Evolutionary conservation across 371 early-diverging fungal species (phyloP).

Genomic region (Mortierella sp.): DNA sequence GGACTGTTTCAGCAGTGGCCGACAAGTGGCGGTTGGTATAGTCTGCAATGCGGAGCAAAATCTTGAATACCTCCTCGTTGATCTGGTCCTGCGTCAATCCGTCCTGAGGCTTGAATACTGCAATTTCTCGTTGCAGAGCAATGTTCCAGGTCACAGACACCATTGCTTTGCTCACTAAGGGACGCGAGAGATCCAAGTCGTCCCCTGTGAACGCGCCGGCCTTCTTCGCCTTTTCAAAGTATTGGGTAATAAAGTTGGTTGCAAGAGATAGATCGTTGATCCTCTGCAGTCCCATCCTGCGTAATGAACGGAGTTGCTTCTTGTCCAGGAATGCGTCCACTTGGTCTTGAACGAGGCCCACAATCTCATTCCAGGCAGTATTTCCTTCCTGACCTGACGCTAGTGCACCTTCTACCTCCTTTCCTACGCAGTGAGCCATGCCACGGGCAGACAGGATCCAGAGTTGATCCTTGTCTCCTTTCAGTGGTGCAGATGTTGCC

Average conservation of each 20-base stretch:
- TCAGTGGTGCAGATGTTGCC: constrained; percentile 10
- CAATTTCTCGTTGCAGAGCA: constrained; percentile 31
- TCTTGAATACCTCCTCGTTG: constrained; percentile 24
- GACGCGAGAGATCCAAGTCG: constrained; percentile 23
- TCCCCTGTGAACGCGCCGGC: constrained; percentile 28
- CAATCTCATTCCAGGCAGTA: constrained; percentile 33
- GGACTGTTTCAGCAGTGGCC: neutral
- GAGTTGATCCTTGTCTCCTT: constrained; percentile 15
- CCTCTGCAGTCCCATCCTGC: constrained; percentile 20
- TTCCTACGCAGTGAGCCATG: constrained; percentile 24
- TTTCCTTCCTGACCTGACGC: constrained; percentile 11
- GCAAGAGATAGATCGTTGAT: constrained; percentile 14
- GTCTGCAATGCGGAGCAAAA: constrained; percentile 33
- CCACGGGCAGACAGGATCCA: constrained; percentile 21
- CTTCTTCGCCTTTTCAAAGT: constrained; percentile 13
- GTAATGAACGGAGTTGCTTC: constrained; percentile 17
- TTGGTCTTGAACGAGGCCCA: constrained; percentile 28
- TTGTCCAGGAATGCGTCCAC: constrained; percentile 42
- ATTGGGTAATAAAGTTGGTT: neutral
- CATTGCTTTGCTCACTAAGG: constrained; percentile 26
- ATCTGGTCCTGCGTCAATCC: constrained; percentile 28
- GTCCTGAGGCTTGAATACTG: constrained; percentile 24
- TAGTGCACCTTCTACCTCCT: constrained; percentile 19
- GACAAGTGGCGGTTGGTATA: constrained; percentile 27
- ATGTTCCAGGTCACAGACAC: constrained; percentile 41